Evolutionary conservation across 2,329 filamentous ascomycete genomes (phyloP).

Genomic region (Mycogone perniciosa): DNA sequence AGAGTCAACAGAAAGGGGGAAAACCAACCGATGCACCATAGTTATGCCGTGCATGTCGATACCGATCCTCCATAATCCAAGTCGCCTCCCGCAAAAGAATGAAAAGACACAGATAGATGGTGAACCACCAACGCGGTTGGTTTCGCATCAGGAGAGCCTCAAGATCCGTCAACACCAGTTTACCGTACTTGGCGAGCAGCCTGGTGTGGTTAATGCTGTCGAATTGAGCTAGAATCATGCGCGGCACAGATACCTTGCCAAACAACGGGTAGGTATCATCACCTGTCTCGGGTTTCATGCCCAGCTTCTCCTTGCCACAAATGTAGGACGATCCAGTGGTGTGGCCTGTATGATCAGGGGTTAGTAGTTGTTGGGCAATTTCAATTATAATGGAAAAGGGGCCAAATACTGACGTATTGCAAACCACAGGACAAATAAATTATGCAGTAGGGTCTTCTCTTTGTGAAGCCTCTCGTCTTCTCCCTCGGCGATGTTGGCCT

Average conservation of each 20-base stretch:
- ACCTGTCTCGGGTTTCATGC: conserved; percentile 29
- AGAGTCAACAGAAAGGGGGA: not conserved
- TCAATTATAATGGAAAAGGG: too few relatives aligned
- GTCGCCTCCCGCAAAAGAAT: conserved; percentile 38
- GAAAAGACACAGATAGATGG: conserved; percentile 35
- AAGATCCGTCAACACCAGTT: conserved; percentile 29
- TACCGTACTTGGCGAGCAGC: conserved; percentile 29
- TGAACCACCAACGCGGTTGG: conserved; percentile 25
- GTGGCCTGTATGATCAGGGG: conserved; percentile 30
- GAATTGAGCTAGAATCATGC: conserved; percentile 41
- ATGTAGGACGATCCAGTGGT: conserved; percentile 40
- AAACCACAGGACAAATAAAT: conserved; percentile 41
- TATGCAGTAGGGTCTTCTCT: conserved; percentile 32
- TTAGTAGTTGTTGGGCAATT: not conserved
- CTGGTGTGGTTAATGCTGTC: conserved; percentile 35
- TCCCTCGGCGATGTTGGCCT: not conserved
- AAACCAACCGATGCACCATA: conserved; percentile 11
- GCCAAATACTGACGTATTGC: conserved; percentile 35
- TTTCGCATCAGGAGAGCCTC: conserved; percentile 30
- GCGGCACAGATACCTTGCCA: conserved; percentile 34
- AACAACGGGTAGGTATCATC: conserved; percentile 34
- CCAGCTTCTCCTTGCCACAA: conserved; percentile 33
- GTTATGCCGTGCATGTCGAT: conserved; percentile 37
- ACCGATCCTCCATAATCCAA: conserved; percentile 33
- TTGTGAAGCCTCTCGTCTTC: conserved; percentile 13